Evolutionary conservation across 257 asterid species (phyloP).

Genomic region (Solanum chaucha): DNA sequence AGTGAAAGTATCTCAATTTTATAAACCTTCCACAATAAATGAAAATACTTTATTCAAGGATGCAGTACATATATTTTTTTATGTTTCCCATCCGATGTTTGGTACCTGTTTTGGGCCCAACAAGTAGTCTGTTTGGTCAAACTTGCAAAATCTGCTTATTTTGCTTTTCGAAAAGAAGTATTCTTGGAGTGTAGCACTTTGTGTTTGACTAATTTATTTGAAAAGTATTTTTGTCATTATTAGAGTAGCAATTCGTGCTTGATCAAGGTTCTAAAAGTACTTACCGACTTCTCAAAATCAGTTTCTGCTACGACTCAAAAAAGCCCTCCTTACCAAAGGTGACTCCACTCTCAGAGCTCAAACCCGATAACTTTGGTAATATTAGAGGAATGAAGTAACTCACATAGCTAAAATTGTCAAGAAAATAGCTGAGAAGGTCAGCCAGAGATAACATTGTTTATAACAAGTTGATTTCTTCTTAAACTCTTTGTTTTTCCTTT

Average conservation of each 20-base stretch:
- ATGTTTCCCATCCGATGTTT: background rate
- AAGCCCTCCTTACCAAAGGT: background rate
- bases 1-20: background rate
- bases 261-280: background rate
- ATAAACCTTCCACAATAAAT: background rate
- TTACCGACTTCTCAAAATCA: background rate
- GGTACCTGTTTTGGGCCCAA: background rate
- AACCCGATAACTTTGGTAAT: background rate
- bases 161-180: background rate
- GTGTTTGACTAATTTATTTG: background rate
- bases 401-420: constrained; percentile 62
- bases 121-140: background rate
- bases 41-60: background rate
- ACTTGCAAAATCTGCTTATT: background rate
- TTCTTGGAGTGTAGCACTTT: background rate
- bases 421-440: constrained; percentile 33
- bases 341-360: background rate
- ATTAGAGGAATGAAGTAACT: background rate
- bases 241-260: background rate
- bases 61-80: background rate
- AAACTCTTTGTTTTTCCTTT: constrained; percentile 12
- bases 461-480: constrained; percentile 27
- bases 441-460: constrained; percentile 24
- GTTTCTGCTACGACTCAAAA: background rate
- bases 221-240: background rate